Conservation (phyloP, 2,329 filamentous ascomycete genomes). For the Lasiodiplodia theobromae region DNA sequence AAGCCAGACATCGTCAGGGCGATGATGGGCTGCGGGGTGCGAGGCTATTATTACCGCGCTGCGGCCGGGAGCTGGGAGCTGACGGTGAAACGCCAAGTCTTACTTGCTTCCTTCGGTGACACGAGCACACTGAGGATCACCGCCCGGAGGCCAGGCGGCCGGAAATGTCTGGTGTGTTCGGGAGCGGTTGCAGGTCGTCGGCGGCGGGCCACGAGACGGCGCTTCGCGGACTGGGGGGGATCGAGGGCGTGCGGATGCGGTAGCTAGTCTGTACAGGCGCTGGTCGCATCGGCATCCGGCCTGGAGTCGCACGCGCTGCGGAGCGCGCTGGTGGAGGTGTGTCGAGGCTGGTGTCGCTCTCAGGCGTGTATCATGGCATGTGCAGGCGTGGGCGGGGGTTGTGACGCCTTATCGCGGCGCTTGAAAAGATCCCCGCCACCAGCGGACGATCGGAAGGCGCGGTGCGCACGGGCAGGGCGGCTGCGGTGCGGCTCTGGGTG, state of each 20-base stretch:
- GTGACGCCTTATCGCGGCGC: conserved; percentile 28
- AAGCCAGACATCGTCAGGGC: conserved; percentile 61
- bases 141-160: conserved; percentile 30
- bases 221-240: conserved; percentile 6
- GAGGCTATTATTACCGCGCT: conserved; percentile 30
- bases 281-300: conserved; percentile 29
- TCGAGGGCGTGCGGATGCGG: conserved; percentile 17
- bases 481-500: conserved; percentile 23
- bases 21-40: conserved; percentile 26
- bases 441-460: conserved; percentile 24
- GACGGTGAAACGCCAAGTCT: conserved; percentile 32
- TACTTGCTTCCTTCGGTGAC: conserved; percentile 30
- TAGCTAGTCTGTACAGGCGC: conserved; percentile 20
- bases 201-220: conserved; percentile 21
- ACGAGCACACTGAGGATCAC: conserved; percentile 29
- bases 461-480: conserved; percentile 21
- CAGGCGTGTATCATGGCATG: conserved; percentile 30
- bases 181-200: conserved; percentile 21
- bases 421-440: conserved; percentile 25
- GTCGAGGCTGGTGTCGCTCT: conserved; percentile 25
- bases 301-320: conserved; percentile 25
- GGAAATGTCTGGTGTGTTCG: conserved; percentile 28
- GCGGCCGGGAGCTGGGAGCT: conserved; percentile 29
- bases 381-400: conserved; percentile 19
- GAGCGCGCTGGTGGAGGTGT: conserved; percentile 8